These are phyloP conservation scores for Phytophthora citrophthora DNA, from an alignment of 352 stramenopile species.

Conservation along the genomic window DNA sequence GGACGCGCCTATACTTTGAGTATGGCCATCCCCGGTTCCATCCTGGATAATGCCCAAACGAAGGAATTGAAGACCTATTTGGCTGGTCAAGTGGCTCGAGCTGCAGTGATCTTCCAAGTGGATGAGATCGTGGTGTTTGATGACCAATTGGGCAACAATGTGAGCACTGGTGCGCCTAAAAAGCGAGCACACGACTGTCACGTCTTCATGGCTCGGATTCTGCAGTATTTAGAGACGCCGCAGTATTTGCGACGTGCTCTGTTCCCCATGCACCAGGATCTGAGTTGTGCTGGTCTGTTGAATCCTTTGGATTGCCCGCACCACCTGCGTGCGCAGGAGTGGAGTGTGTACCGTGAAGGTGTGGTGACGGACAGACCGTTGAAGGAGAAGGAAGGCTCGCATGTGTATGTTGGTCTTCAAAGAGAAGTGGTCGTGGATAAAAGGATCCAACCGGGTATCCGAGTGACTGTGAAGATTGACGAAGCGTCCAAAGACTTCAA, in stretches of 20 bases:
- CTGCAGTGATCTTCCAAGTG: conserved; percentile 97
- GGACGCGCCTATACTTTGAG: conserved; percentile 93
- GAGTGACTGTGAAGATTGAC: conserved; percentile 97
- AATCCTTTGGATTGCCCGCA: conserved; percentile 97
- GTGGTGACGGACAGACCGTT: conserved; percentile 89
- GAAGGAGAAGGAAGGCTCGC: conserved; percentile 83
- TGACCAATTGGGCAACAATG: conserved; percentile 88
- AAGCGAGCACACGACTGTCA: conserved; percentile 74
- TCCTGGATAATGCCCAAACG: conserved; percentile 98
- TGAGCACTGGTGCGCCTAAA: conserved; percentile 59
- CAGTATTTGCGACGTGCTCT: conserved; percentile 97
- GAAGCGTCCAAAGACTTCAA: conserved; percentile 88
- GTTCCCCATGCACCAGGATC: conserved; percentile 97
- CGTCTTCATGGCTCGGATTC: conserved; percentile 88
- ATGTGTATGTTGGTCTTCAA: conserved; percentile 87
- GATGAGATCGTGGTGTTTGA: conserved; percentile 99
- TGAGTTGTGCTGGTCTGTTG: conserved; percentile 97
- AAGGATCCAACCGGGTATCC: conserved; percentile 91
- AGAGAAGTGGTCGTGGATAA: conserved; percentile 90
- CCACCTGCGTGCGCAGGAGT: conserved; percentile 95
- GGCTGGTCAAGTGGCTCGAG: conserved; percentile 95
- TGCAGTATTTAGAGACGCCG: conserved; percentile 98
- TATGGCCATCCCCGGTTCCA: conserved; percentile 96
- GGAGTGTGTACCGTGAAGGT: conserved; percentile 92
- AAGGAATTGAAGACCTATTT: conserved; percentile 97